Conservation (phyloP, 140 eudicot species). For the Oenanthe javanica region DNA sequence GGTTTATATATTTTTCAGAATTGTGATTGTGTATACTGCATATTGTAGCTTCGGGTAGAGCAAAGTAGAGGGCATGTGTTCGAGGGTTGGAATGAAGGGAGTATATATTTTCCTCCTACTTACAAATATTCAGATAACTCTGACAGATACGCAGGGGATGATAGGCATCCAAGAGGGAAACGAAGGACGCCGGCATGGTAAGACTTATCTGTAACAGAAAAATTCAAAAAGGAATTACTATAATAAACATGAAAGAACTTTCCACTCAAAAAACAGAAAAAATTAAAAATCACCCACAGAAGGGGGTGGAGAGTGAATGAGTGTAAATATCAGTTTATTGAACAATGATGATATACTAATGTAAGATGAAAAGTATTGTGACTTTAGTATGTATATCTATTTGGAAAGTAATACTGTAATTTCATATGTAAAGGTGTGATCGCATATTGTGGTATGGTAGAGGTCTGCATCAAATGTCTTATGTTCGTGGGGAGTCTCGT, state of each 20-base stretch:
- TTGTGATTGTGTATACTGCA: background rate
- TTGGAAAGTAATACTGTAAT: background rate
- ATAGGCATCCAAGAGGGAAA: slow-evolving; percentile 71
- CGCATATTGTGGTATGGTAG: slow-evolving; percentile 87
- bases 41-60: slow-evolving; percentile 63
- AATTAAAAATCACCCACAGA: background rate
- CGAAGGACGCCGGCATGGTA: slow-evolving; percentile 99
- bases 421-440: slow-evolving; percentile 66
- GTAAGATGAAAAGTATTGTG: background rate
- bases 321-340: background rate
- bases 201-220: slow-evolving; percentile 2
- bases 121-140: slow-evolving; percentile 88
- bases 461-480: slow-evolving; percentile 73
- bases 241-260: background rate
- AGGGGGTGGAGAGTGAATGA: background rate
- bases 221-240: background rate
- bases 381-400: background rate
- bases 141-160: slow-evolving; percentile 85
- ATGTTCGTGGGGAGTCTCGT: slow-evolving; percentile 86
- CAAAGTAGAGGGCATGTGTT: slow-evolving; percentile 66
- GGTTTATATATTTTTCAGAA: background rate
- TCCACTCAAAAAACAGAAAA: background rate
- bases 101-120: slow-evolving; percentile 93
- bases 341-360: background rate
- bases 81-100: slow-evolving; percentile 87